A percentile compares a stretch with the other conserved stretches of the same genome.
These are phyloP conservation scores for Thuja plicata DNA, from an alignment of 83 land plant genomes.

Conservation along the genomic window DNA sequence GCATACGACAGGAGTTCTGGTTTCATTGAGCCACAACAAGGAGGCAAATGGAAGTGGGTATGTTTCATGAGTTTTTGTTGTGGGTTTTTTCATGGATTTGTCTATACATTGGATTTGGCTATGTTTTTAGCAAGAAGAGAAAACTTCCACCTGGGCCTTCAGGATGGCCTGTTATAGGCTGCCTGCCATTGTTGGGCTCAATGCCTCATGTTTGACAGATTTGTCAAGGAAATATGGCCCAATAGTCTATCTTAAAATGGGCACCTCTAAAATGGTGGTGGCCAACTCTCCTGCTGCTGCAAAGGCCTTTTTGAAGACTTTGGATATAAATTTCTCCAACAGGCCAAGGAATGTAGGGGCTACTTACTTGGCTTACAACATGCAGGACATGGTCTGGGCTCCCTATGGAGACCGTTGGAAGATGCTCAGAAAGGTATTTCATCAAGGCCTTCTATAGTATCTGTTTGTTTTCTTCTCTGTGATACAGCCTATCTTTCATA, in stretches of 20 bases:
- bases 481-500: too few species aligned
- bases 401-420: constrained; percentile 26
- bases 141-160: constrained; percentile 5
- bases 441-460: too few species aligned
- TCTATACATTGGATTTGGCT: neutral
- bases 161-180: constrained; percentile 38
- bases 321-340: constrained; percentile 38
- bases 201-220: constrained; percentile 39
- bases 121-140: neutral
- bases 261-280: constrained; percentile 36
- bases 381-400: constrained; percentile 18
- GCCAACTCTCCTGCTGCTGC: constrained; percentile 43
- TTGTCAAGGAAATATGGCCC: constrained; percentile 52
- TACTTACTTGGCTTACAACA: constrained; percentile 34
- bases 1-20: too few species aligned
- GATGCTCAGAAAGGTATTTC: constrained; percentile 22
- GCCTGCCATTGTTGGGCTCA: constrained; percentile 30
- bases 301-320: constrained; percentile 34
- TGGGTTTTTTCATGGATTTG: neutral
- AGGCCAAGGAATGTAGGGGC: constrained; percentile 34
- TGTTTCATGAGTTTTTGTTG: neutral
- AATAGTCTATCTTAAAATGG: constrained; percentile 45
- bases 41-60: neutral
- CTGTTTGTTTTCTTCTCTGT: too few species aligned
- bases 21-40: too few species aligned